These are phyloP conservation scores for Adansonia grandidieri DNA, from an alignment of 441 rosid genomes.

Conservation along the genomic window DNA sequence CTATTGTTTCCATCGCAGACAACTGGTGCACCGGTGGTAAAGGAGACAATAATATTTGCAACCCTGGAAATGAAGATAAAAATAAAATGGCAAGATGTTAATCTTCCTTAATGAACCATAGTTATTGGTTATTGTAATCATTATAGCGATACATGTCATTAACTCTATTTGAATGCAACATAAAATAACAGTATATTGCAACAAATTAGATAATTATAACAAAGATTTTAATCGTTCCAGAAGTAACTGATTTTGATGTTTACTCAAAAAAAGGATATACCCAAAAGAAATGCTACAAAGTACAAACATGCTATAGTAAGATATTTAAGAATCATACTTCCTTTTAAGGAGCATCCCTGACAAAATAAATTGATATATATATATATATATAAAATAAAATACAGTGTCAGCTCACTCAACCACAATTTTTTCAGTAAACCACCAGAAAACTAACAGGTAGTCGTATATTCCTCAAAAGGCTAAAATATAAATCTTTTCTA, in stretches of 20 bases:
- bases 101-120: slow-evolving; percentile 9
- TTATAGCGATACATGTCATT: neutral
- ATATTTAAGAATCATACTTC: neutral
- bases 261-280: slow-evolving; percentile 4
- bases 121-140: neutral
- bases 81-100: slow-evolving; percentile 14
- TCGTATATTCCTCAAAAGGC: neutral
- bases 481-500: neutral
- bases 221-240: slow-evolving; percentile 14
- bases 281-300: neutral
- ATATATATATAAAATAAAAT: neutral
- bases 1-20: slow-evolving; percentile 37
- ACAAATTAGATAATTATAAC: slow-evolving; percentile 1
- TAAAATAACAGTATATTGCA: slow-evolving; percentile 16
- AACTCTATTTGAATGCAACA: neutral
- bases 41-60: slow-evolving; percentile 44
- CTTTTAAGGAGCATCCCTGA: neutral
- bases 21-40: slow-evolving; percentile 38
- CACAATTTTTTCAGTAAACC: neutral
- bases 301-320: neutral
- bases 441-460: slow-evolving; percentile 1
- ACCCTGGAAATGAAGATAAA: slow-evolving; percentile 40
- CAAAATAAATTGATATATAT: neutral
- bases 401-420: neutral
- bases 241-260: slow-evolving; percentile 24